phyloP scores from a whole-genome alignment of 768 basidiomycete genomes.

The Daedaleopsis nitida region DNA sequence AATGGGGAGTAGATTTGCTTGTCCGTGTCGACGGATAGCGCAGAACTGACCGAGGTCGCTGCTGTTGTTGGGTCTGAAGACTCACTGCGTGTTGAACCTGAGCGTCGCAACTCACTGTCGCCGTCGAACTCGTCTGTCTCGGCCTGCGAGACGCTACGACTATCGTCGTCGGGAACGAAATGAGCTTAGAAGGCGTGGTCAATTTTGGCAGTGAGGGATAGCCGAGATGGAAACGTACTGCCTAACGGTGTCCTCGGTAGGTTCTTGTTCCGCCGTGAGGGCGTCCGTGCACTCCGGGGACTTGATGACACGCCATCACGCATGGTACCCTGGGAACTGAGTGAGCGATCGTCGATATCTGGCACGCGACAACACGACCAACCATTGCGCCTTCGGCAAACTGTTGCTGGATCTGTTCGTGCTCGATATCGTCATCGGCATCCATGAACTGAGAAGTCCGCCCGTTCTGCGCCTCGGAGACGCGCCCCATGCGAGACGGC shows the following conservation, averaged over 20 bases:
- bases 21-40: conserved; percentile 40
- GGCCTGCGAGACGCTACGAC: conserved; percentile 11
- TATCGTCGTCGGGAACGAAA: conserved; percentile 17
- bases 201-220: not conserved
- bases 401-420: conserved; percentile 87
- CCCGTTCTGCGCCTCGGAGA: conserved; percentile 44
- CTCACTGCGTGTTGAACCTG: conserved; percentile 40
- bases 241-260: conserved; percentile 19
- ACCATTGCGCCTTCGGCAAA: conserved; percentile 77
- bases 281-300: conserved; percentile 57
- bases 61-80: conserved; percentile 52
- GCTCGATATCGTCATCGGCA: conserved; percentile 80
- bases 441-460: conserved; percentile 87
- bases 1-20: not conserved
- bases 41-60: conserved; percentile 60
- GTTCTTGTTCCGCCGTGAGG: conserved; percentile 57
- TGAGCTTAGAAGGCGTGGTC: conserved; percentile 16
- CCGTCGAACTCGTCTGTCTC: conserved; percentile 46
- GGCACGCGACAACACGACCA: conserved; percentile 27
- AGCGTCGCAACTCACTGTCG: conserved; percentile 53
- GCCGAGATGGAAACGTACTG: conserved; percentile 1
- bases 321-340: conserved; percentile 52
- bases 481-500: conserved; percentile 35
- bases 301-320: conserved; percentile 60
- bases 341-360: conserved; percentile 7